phyloP scores from a whole-genome alignment of 2,329 filamentous ascomycete species.

The Daldinia eschscholtzii region DNA sequence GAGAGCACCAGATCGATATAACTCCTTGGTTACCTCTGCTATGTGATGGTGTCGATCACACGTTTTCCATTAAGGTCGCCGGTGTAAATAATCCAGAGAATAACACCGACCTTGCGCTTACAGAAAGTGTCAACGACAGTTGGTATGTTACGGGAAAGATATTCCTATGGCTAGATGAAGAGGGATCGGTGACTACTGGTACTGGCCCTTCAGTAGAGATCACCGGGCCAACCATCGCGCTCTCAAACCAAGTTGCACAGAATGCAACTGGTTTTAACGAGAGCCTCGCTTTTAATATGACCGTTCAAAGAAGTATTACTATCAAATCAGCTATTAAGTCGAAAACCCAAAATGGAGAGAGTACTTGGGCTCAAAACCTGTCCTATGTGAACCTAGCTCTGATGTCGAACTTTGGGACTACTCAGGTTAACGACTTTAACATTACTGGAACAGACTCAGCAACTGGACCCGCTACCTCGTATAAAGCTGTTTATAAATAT shows the following conservation, averaged over 20 bases:
- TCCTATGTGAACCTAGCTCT: conserved; percentile 38
- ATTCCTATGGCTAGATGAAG: conserved; percentile 69
- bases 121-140: conserved; percentile 65
- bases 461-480: conserved; percentile 36
- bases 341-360: conserved; percentile 48
- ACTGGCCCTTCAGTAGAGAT: conserved; percentile 51
- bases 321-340: conserved; percentile 65
- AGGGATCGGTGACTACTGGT: conserved; percentile 65
- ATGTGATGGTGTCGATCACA: conserved; percentile 66
- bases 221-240: conserved; percentile 58
- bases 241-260: conserved; percentile 60
- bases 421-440: conserved; percentile 44
- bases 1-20: conserved; percentile 76
- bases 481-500: conserved; percentile 63
- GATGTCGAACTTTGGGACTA: conserved; percentile 37
- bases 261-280: conserved; percentile 65
- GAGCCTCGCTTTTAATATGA: conserved; percentile 68
- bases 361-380: conserved; percentile 38
- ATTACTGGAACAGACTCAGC: conserved; percentile 37
- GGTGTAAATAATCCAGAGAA: conserved; percentile 66
- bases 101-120: conserved; percentile 59
- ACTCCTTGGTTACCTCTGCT: conserved; percentile 71
- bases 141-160: conserved; percentile 77
- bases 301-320: conserved; percentile 65
- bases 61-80: conserved; percentile 69